Conservation (phyloP, 257 asterid genomes). For the Solanum dulcamara region DNA sequence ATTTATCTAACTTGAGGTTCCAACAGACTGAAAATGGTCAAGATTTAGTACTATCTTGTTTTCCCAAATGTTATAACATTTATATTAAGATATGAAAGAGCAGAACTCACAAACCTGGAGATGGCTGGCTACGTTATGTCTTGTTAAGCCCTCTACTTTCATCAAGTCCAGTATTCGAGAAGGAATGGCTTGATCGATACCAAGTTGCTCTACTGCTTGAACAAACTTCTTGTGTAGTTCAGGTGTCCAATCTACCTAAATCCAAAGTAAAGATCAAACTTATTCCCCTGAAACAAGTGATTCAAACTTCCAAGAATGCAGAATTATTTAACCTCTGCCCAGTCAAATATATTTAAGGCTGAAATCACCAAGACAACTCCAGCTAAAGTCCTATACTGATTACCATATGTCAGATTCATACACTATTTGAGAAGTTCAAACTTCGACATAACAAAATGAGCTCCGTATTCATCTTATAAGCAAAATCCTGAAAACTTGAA, state of each 20-base stretch:
- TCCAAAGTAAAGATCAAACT: neutral
- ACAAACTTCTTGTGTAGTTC: constrained; percentile 41
- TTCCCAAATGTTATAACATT: neutral
- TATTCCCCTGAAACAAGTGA: neutral
- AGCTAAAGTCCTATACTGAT: neutral
- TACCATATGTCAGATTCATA: neutral
- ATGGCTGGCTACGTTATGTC: constrained; percentile 51
- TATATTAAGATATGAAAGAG: neutral
- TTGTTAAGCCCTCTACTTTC: constrained; percentile 41
- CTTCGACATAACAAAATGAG: neutral
- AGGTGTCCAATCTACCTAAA: constrained; percentile 45
- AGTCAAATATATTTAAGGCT: neutral
- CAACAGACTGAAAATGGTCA: neutral
- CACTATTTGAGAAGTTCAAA: neutral
- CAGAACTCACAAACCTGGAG: constrained; percentile 25
- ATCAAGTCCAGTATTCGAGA: constrained; percentile 44
- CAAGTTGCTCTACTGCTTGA: constrained; percentile 43
- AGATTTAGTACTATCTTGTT: neutral
- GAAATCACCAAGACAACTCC: neutral
- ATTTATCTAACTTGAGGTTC: neutral
- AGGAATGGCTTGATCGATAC: constrained; percentile 50
- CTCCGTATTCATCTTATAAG: neutral
- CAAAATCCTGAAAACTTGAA: neutral
- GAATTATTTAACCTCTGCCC: neutral
- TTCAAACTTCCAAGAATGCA: neutral